Base-by-base conservation (phyloP, 2,329 filamentous ascomycete genomes). In the Exophiala aquamarina region DNA sequence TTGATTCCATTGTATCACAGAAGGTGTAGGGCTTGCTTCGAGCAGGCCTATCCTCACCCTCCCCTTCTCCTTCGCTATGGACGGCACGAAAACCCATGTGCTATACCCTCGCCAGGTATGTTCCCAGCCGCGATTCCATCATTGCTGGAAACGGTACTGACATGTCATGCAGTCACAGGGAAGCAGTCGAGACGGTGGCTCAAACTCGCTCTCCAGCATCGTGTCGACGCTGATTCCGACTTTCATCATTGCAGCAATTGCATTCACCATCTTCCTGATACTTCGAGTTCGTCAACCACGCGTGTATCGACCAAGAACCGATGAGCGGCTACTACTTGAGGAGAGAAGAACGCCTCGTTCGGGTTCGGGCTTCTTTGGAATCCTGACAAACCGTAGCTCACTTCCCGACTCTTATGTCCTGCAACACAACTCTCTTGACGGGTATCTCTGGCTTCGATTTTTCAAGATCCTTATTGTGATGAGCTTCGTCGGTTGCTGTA, bases 371-470 rank as follows among this genome's bases (percentile, higher is more conserved):
- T 56, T 59, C 40, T 52, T 59, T 18, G 42, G 39, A 21, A 47
- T 52, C 18, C 31, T 57, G 9, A 42, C 41, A 19, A 55, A 74
- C 1, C 79, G 81, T 59, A 68, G 73, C 43, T 70, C 70, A 34
- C 73, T 82, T 8, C 73, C 78, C 4, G 91, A 97, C 65, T 81
- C 82, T 17, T 87, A 88, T 63, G 82, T 91, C n/a, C 81, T 97
- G 6, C 87, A 93, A 60, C 88, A 94, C 70, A 88, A 90, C 57
- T 94, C 90, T 1, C 79, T 97, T 42, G 92, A 97, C 65, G 87
- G 87, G 18, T 97, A 91, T 68, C 83, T 97, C 35, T 95, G 94
- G 67, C 76, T 97, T 18, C 88, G 92, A 17, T 95, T 92, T 60
- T 71, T 97, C 54, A 85, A 89, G 58, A 86, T 93, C 35, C 74